phyloP scores from a whole-genome alignment of 2,329 filamentous ascomycete species.

The Cercospora nicotianae region DNA sequence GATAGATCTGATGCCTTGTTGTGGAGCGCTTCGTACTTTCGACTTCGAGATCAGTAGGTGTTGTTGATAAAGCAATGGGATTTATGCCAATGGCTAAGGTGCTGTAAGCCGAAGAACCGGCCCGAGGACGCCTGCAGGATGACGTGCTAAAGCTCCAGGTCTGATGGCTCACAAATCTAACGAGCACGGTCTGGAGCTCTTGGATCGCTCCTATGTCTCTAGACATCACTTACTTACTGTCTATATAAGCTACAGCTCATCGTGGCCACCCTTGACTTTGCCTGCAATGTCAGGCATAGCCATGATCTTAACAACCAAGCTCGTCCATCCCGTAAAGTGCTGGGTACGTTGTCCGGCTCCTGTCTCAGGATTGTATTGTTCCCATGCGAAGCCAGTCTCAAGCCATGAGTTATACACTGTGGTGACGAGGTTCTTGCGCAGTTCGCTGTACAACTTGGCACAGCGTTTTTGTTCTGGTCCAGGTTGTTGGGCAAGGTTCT shows the following conservation, averaged over 20 bases:
- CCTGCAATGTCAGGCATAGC: constrained; percentile 72
- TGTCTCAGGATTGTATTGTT: constrained; percentile 94
- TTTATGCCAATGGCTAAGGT: background rate
- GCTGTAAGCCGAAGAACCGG: constrained; percentile 1
- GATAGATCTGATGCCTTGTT: background rate
- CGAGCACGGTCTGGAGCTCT: background rate
- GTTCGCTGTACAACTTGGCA: constrained; percentile 68
- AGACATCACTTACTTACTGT: background rate
- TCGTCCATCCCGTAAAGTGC: constrained; percentile 99
- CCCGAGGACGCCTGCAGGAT: background rate
- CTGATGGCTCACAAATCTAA: background rate
- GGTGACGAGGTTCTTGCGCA: constrained; percentile 81
- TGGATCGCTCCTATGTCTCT: background rate
- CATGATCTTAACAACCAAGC: constrained; percentile 96
- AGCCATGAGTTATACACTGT: constrained; percentile 88
- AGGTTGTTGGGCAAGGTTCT: constrained; percentile 63
- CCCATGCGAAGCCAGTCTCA: constrained; percentile 94
- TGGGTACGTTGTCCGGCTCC: constrained; percentile 92
- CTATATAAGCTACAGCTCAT: constrained; percentile 48
- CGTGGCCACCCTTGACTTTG: constrained; percentile 39
- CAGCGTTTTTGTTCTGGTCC: constrained; percentile 71
- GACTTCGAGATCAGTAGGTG: background rate
- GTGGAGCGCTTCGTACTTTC: background rate
- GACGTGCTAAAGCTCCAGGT: background rate
- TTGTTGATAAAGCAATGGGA: background rate